Percentiles rank a stretch among this genome's conserved stretches.
Evolutionary conservation across 2,329 filamentous ascomycete species (phyloP).

Genomic region (Plenodomus biglobosus): DNA sequence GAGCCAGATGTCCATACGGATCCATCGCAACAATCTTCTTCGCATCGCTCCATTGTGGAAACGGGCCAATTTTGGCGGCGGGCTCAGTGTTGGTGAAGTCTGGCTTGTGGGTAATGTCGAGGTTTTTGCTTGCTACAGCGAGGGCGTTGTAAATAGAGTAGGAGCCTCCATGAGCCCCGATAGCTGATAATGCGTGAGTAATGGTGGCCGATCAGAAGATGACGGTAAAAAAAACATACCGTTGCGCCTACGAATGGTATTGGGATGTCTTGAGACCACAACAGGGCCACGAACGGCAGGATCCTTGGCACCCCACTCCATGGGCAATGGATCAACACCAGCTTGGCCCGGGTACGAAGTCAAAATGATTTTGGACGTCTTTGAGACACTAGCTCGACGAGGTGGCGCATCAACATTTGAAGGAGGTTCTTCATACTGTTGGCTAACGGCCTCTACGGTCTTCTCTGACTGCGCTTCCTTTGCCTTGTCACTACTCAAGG

Average conservation of each 20-base stretch:
- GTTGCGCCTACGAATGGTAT: slow-evolving; percentile 78
- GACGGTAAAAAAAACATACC: slow-evolving; percentile 52
- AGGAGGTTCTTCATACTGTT: slow-evolving; percentile 44
- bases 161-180: slow-evolving; percentile 79
- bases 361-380: slow-evolving; percentile 65
- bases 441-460: slow-evolving; percentile 44
- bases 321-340: slow-evolving; percentile 84
- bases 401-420: slow-evolving; percentile 35
- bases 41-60: slow-evolving; percentile 82
- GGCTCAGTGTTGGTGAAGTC: slow-evolving; percentile 87
- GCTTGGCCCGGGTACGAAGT: slow-evolving; percentile 92
- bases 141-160: slow-evolving; percentile 96
- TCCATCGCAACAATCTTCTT: slow-evolving; percentile 99
- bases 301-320: slow-evolving; percentile 84
- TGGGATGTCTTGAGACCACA: slow-evolving; percentile 75
- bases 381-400: slow-evolving; percentile 48
- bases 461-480: slow-evolving; percentile 39
- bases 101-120: slow-evolving; percentile 77
- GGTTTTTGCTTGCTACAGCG: slow-evolving; percentile 86
- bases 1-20: slow-evolving; percentile 83
- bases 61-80: slow-evolving; percentile 83
- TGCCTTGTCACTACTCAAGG: slow-evolving; percentile 27
- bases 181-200: slow-evolving; percentile 49
- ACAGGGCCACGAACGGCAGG: slow-evolving; percentile 78
- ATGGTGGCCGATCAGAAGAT: neutral